phyloP scores from a whole-genome alignment of 2,329 filamentous ascomycete genomes.

The Epichloe brachyelytri region DNA sequence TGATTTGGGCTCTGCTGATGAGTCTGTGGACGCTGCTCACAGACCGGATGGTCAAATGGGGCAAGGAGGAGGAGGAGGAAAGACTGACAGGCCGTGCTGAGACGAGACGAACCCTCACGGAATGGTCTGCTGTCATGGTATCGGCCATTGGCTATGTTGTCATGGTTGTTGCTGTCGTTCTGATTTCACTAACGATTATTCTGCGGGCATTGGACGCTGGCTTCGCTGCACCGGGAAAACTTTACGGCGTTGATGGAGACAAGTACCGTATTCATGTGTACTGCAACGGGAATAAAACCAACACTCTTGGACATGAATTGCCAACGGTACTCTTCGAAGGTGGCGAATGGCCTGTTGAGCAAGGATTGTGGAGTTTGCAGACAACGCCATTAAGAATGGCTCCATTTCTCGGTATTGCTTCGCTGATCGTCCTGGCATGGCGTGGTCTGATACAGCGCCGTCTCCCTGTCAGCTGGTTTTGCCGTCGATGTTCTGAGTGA shows the following conservation, averaged over 20 bases:
- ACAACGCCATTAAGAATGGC: slow-evolving; percentile 62
- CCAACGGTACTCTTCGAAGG: slow-evolving; percentile 80
- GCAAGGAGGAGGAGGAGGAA: slow-evolving; percentile 86
- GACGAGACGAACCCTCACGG: slow-evolving; percentile 63
- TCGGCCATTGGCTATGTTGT: slow-evolving; percentile 59
- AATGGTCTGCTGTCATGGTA: slow-evolving; percentile 72
- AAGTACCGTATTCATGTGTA: slow-evolving; percentile 82
- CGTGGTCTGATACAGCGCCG: slow-evolving; percentile 79
- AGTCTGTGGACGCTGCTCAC: slow-evolving; percentile 66
- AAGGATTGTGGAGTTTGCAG: slow-evolving; percentile 65
- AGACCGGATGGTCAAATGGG: slow-evolving; percentile 78
- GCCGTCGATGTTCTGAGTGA: slow-evolving; percentile 82
- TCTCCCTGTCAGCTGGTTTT: slow-evolving; percentile 87
- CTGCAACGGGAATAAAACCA: slow-evolving; percentile 59
- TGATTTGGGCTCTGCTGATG: slow-evolving; percentile 69
- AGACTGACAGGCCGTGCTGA: slow-evolving; percentile 81
- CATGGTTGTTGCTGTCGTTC: slow-evolving; percentile 53
- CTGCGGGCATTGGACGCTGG: slow-evolving; percentile 70
- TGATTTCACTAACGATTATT: slow-evolving; percentile 69
- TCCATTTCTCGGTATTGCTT: slow-evolving; percentile 87
- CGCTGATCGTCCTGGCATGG: slow-evolving; percentile 82
- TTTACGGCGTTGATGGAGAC: slow-evolving; percentile 67
- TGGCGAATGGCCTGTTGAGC: slow-evolving; percentile 66
- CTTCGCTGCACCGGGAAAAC: slow-evolving; percentile 58
- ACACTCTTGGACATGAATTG: slow-evolving; percentile 36